Conservation (phyloP, 148 eudicot species). For the Agrostemma githago region DNA sequence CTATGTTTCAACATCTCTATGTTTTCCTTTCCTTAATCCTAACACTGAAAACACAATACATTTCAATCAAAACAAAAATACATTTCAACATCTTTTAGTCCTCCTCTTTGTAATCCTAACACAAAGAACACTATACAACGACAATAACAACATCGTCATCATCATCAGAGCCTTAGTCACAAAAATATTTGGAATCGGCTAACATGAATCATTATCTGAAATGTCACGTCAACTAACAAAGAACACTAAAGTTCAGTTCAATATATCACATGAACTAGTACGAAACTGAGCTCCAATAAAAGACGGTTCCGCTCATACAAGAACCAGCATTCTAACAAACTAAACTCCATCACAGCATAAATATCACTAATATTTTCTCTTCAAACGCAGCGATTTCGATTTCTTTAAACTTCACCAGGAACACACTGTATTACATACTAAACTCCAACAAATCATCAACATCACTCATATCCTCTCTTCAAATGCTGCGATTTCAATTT, state of each 20-base stretch:
- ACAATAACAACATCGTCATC: not conserved
- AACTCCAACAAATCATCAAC: not conserved
- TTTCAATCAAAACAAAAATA: not conserved
- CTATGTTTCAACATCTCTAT: constrained; percentile 40
- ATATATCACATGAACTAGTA: too few species aligned
- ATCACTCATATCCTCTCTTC: not conserved
- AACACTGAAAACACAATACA: not conserved
- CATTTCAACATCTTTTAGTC: constrained; percentile 35
- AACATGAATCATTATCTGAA: too few species aligned
- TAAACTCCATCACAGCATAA: not conserved
- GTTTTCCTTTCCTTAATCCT: constrained; percentile 20
- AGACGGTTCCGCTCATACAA: not conserved
- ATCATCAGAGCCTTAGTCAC: too few species aligned
- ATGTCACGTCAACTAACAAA: too few species aligned
- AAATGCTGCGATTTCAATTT: not conserved
- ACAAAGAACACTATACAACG: constrained; percentile 16
- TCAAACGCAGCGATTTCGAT: not conserved
- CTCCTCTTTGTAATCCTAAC: constrained; percentile 32
- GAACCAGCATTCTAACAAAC: not conserved
- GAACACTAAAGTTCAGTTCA: too few species aligned
- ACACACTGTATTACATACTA: not conserved
- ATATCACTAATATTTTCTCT: not conserved
- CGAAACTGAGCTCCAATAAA: not conserved
- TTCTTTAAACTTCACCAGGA: not conserved
- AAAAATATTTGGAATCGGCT: too few species aligned